Conservation (phyloP, 202 grass and related monocot species). For the Saccharum hybrid region DNA sequence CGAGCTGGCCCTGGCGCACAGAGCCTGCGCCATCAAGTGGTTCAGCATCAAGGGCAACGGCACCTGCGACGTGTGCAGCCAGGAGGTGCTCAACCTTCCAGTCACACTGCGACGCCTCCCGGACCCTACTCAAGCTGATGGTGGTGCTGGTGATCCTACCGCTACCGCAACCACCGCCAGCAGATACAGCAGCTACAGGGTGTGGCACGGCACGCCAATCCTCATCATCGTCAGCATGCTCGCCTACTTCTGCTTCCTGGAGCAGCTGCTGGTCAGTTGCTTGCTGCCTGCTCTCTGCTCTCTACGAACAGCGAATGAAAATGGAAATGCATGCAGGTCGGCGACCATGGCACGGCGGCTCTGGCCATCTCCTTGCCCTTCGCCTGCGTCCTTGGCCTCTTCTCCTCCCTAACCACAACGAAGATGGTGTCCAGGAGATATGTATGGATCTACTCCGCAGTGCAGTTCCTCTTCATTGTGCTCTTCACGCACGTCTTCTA, state of each 20-base stretch:
- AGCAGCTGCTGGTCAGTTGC: conserved; percentile 63
- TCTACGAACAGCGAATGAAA: conserved; percentile 58
- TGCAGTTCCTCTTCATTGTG: conserved; percentile 81
- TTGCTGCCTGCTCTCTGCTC: background rate
- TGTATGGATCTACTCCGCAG: conserved; percentile 70
- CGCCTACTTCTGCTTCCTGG: conserved; percentile 98
- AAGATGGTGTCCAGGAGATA: conserved; percentile 67
- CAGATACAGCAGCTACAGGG: conserved; percentile 18
- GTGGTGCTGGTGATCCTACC: background rate
- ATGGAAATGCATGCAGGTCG: conserved; percentile 54
- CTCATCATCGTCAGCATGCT: conserved; percentile 78
- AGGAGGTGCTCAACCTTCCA: conserved; percentile 82
- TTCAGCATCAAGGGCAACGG: conserved; percentile 88
- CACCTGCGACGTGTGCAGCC: conserved; percentile 84
- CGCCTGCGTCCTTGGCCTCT: conserved; percentile 81
- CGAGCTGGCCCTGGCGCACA: conserved; percentile 82
- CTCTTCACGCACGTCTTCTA: conserved; percentile 94
- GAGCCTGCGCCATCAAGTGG: conserved; percentile 84
- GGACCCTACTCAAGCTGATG: background rate
- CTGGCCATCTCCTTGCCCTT: conserved; percentile 84
- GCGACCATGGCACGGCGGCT: conserved; percentile 62
- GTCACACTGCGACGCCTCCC: conserved; percentile 71
- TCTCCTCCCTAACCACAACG: conserved; percentile 68
- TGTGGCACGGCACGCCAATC: conserved; percentile 65
- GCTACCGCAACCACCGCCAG: background rate